Conservation (phyloP, 2,329 filamentous ascomycete species). For the Fusarium denticulatum region DNA sequence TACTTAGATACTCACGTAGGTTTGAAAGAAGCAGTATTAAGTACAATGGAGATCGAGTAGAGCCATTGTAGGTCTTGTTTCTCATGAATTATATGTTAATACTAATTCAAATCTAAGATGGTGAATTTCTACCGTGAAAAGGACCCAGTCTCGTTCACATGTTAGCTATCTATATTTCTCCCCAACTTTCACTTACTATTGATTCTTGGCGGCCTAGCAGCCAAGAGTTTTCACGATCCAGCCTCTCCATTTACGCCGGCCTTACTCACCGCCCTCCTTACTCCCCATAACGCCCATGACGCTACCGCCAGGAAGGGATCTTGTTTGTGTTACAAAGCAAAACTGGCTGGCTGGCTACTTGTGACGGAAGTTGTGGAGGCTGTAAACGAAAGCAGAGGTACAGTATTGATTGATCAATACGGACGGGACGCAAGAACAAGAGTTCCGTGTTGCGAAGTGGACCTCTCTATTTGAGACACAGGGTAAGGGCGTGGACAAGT, state of each 20-base stretch:
- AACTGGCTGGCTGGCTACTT: conserved; percentile 5
- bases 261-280: conserved; percentile 24
- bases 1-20: neutral
- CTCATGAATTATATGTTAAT: neutral
- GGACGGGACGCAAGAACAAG: conserved; percentile 27
- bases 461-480: neutral
- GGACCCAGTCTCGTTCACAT: neutral
- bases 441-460: conserved; percentile 1
- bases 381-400: neutral
- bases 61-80: neutral
- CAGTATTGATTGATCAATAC: conserved; percentile 27
- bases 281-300: conserved; percentile 1
- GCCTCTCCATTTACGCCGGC: conserved; percentile 15
- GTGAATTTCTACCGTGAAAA: neutral
- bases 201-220: neutral
- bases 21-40: neutral
- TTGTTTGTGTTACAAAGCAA: conserved; percentile 11
- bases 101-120: neutral
- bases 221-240: conserved; percentile 8
- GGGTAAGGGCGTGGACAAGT: neutral
- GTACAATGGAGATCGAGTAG: neutral
- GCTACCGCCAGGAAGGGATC: conserved; percentile 13
- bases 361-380: conserved; percentile 28
- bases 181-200: neutral
- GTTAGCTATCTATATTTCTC: neutral